Percentiles rank a stretch among this genome's conserved stretches.
Evolutionary conservation across 1,284 basidiomycete species (phyloP).

Genomic region (Cutaneotrichosporon sp.): DNA sequence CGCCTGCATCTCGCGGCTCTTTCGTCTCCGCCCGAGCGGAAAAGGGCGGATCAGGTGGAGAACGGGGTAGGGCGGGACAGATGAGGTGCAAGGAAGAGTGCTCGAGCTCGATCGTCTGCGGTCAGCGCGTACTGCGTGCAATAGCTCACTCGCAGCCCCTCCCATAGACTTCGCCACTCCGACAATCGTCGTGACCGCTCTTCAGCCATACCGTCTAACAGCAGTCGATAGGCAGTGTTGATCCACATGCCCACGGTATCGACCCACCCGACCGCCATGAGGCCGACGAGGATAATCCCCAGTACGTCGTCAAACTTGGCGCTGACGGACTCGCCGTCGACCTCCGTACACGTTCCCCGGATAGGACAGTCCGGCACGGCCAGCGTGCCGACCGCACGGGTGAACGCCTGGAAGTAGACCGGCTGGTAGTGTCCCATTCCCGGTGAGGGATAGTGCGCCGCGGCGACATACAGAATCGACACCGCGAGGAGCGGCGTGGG

Average conservation of each 20-base stretch:
- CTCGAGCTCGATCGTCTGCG: constrained; percentile 23
- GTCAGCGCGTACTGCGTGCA: neutral
- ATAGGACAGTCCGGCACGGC: constrained; percentile 16
- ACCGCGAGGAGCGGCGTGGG: constrained; percentile 22
- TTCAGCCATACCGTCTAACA: constrained; percentile 22
- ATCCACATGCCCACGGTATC: constrained; percentile 25
- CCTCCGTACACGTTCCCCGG: constrained; percentile 2
- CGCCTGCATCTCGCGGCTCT: constrained; percentile 4
- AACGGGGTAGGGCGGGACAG: constrained; percentile 16
- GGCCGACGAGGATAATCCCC: constrained; percentile 20
- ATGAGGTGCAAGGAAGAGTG: constrained; percentile 23
- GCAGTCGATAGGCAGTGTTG: constrained; percentile 19
- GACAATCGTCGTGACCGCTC: constrained; percentile 13
- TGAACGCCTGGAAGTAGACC: constrained; percentile 18
- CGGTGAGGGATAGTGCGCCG: constrained; percentile 17
- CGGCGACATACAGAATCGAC: constrained; percentile 20
- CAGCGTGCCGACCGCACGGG: constrained; percentile 15
- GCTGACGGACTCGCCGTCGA: constrained; percentile 5
- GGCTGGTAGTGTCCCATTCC: constrained; percentile 17
- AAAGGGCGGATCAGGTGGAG: constrained; percentile 19
- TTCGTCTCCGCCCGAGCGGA: neutral
- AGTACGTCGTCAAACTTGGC: constrained; percentile 23
- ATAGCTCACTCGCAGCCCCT: constrained; percentile 22
- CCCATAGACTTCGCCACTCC: constrained; percentile 24
- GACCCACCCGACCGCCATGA: constrained; percentile 23